Conservation (phyloP, 2,329 filamentous ascomycete species). For the Calonectria honghensis region DNA sequence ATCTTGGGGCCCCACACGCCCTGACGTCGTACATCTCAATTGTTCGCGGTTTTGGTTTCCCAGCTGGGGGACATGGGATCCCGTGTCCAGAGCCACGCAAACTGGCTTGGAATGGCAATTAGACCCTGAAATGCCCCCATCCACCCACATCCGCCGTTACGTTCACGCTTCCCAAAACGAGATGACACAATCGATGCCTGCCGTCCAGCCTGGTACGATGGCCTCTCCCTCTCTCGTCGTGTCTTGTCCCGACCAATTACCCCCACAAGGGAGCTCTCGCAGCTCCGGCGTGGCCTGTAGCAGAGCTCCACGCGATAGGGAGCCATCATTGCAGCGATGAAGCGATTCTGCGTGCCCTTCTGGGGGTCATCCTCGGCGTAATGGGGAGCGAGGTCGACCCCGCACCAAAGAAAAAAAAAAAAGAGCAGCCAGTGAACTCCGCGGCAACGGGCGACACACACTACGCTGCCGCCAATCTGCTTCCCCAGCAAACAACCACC, state of each 20-base stretch:
- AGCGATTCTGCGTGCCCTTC: not conserved
- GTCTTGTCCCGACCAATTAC: slow-evolving; percentile 26
- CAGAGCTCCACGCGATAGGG: slow-evolving; percentile 6
- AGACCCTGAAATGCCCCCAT: slow-evolving; percentile 37
- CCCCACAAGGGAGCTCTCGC: slow-evolving; percentile 24
- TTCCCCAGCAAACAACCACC: slow-evolving; percentile 24
- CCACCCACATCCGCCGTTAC: slow-evolving; percentile 28
- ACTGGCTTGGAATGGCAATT: slow-evolving; percentile 30
- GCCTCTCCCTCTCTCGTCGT: slow-evolving; percentile 22
- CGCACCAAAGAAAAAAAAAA: slow-evolving; percentile 44
- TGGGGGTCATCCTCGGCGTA: slow-evolving; percentile 49
- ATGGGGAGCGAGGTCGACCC: slow-evolving; percentile 53
- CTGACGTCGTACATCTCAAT: slow-evolving; percentile 40
- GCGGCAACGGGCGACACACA: slow-evolving; percentile 4
- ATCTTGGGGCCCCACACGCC: slow-evolving; percentile 32
- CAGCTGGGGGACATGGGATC: slow-evolving; percentile 22
- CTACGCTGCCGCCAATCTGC: not conserved
- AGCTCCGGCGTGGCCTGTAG: slow-evolving; percentile 13
- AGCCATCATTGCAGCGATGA: slow-evolving; percentile 1
- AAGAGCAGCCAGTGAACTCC: slow-evolving; percentile 18
- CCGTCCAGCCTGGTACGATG: not conserved
- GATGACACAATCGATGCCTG: slow-evolving; percentile 10
- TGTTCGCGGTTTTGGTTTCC: slow-evolving; percentile 23
- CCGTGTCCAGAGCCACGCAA: slow-evolving; percentile 22
- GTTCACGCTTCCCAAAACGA: slow-evolving; percentile 30